phyloP scores from a whole-genome alignment of 192 early-diverging fungal species.

The Coemansia sp. region DNA sequence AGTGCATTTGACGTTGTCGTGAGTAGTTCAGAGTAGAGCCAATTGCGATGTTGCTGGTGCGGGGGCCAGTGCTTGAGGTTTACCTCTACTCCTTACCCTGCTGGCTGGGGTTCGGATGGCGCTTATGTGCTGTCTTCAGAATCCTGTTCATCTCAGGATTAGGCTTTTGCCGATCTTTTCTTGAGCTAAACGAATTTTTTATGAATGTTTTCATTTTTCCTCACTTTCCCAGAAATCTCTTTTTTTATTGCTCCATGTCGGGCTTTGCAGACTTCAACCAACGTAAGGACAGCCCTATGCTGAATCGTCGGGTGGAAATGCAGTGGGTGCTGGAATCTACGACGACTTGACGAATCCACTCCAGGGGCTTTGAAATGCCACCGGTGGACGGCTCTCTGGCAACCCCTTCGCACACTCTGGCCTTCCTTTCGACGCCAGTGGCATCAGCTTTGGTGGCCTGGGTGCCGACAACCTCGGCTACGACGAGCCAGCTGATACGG shows the following conservation, averaged over 20 bases:
- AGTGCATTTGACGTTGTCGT: too few relatives aligned
- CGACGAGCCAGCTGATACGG: slow-evolving; percentile 27
- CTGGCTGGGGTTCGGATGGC: too few relatives aligned
- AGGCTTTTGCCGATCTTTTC: too few relatives aligned
- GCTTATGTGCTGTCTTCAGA: too few relatives aligned
- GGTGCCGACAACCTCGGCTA: slow-evolving; percentile 19
- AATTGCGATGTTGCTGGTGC: too few relatives aligned
- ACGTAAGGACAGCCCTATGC: slow-evolving; percentile 34
- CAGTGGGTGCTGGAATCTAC: slow-evolving; percentile 12
- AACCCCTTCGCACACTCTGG: slow-evolving; percentile 13
- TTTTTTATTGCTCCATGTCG: slow-evolving; percentile 24
- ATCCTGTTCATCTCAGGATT: too few relatives aligned
- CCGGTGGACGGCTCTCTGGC: not conserved
- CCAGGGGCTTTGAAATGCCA: slow-evolving; percentile 19
- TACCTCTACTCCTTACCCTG: too few relatives aligned
- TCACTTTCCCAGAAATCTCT: not conserved
- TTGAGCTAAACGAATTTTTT: not conserved
- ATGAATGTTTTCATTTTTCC: not conserved
- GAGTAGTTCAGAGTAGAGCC: too few relatives aligned
- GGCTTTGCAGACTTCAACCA: slow-evolving; percentile 24
- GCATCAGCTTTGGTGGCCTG: slow-evolving; percentile 9
- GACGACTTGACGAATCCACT: slow-evolving; percentile 42
- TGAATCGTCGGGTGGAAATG: slow-evolving; percentile 13
- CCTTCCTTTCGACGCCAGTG: not conserved
- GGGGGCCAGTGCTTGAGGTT: too few relatives aligned